Percentiles rank a stretch among this genome's conserved stretches.
Conservation (phyloP, 169 alveolate genomes). For the Plasmodium gonderi region DNA sequence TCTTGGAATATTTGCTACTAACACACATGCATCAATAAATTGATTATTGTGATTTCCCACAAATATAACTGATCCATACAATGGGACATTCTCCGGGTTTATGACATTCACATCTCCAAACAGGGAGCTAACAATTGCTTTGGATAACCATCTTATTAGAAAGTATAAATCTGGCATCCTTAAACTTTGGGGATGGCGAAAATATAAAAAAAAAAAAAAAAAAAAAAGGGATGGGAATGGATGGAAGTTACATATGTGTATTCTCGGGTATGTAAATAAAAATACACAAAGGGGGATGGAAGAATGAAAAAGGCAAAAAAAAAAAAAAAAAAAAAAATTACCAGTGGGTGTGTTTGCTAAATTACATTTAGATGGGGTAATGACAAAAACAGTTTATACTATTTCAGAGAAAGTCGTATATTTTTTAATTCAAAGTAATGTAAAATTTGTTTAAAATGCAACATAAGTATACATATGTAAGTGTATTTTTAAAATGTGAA, state of each 20-base stretch:
- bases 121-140: slow-evolving; percentile 67
- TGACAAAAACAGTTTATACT: not conserved
- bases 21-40: slow-evolving; percentile 91
- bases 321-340: slow-evolving; percentile 5
- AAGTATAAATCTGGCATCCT: slow-evolving; percentile 67
- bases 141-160: slow-evolving; percentile 67
- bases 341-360: not conserved
- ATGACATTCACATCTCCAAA: slow-evolving; percentile 85
- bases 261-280: no score
- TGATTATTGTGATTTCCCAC: slow-evolving; percentile 94
- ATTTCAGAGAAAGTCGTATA: not conserved
- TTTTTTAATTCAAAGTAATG: not conserved
- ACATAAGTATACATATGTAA: not conserved
- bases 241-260: no score
- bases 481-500: not conserved
- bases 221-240: not conserved
- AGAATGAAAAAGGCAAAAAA: slow-evolving; percentile 2
- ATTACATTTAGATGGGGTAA: not conserved
- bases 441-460: not conserved
- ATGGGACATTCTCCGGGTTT: slow-evolving; percentile 91
- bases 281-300: not conserved
- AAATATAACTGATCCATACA: slow-evolving; percentile 90
- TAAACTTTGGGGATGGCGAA: slow-evolving; percentile 2
- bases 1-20: slow-evolving; percentile 91
- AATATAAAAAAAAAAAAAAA: not conserved